phyloP scores from a whole-genome alignment of 1,284 basidiomycete genomes.

The Chalciporus sp. region DNA sequence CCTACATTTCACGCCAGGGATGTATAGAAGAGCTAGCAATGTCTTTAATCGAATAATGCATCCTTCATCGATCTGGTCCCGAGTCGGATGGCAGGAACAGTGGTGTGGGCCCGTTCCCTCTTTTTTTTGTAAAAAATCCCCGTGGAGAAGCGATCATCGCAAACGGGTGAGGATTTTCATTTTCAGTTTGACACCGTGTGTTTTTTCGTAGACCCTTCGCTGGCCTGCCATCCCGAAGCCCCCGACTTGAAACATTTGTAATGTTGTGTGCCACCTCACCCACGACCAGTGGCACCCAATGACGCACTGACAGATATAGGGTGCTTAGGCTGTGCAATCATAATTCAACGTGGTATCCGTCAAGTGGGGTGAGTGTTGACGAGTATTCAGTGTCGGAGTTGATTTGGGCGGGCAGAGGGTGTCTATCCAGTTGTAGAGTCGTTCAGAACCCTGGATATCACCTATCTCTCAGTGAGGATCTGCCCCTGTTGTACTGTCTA shows the following conservation, averaged over 20 bases:
- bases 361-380: background rate
- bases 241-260: background rate
- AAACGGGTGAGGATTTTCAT: background rate
- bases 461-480: background rate
- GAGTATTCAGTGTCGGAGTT: no score
- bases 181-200: background rate
- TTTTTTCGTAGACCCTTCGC: background rate
- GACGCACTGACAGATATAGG: background rate
- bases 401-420: no score
- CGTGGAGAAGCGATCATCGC: no score
- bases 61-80: background rate
- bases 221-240: background rate
- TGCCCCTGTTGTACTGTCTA: no score
- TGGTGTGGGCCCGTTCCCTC: no score
- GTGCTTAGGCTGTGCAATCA: background rate
- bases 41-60: background rate
- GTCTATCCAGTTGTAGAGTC: no score
- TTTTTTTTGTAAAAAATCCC: no score
- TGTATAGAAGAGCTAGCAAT: slow-evolving; percentile 17
- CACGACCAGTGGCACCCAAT: background rate
- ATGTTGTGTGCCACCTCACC: background rate
- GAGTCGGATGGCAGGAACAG: background rate
- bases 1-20: slow-evolving; percentile 8
- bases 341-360: background rate
- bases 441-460: no score